Evolutionary conservation across 1,284 basidiomycete genomes (phyloP), one percentile per base, ranked within the genome.

Genomic region (Rhodotorula sp.): DNA sequence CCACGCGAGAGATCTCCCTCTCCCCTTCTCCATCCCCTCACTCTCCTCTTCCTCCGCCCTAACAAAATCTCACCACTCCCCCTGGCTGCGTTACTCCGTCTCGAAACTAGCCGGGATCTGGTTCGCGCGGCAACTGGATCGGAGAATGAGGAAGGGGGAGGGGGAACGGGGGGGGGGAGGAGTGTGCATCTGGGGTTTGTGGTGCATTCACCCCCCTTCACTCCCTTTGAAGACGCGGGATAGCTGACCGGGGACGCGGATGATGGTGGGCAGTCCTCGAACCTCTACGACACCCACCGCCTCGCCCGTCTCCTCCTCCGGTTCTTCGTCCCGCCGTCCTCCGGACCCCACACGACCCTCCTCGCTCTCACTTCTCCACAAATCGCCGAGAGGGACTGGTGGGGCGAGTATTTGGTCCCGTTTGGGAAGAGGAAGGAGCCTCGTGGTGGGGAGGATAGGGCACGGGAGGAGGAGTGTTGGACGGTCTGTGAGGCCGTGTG

Each of bases 381-480:
- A 11, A 22, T 40, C n/a, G 4, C 10, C 34, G 15, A 15, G 34
- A 26, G 20, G 28, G 16, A 59, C 52, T 34, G 37, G 9, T 56
- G 69, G 63, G 69, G 69, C n/a, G 51, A 59, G 20, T 71, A 71
- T 52, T 56, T 71, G 26, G 64, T 68, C 2, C 70, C 70, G 16
- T 65, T 65, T 54, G 37, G 48, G 18, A 65, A 47, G 34, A 59
- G 54, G 18, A 63, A 63, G 48, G 50, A 68, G 31, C 57, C 70
- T 44, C 62, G 62, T 10, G 44, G 55, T 11, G 70, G 63, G 15
- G 63, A 64, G 31, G 61, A 66, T 37, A 48, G 46, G 16, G 47
- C 13, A 24, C 67, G 67, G 57, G 51, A 50, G 66, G 22, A 26
- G 16, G 69, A 70, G 52, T 44, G 66, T 13, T 70, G 69, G 69